Percentiles rank a stretch among this genome's conserved stretches.
Conservation (phyloP, 2,329 filamentous ascomycete species). For the Escovopsis sp. region DNA sequence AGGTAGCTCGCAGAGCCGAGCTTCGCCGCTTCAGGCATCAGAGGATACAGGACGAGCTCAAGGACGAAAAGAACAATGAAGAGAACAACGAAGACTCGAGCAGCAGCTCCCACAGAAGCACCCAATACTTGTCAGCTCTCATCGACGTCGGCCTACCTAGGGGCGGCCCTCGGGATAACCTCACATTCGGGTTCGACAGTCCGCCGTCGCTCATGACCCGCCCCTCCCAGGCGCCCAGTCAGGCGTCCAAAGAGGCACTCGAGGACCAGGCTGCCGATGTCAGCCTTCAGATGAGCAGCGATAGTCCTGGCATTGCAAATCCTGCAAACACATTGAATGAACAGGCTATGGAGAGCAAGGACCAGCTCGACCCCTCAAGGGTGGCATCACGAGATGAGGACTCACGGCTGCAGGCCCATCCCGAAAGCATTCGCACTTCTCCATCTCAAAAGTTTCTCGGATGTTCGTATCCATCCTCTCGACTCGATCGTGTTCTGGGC, state of each 20-base stretch:
- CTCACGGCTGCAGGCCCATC: background rate
- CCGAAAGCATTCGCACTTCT: conserved; percentile 1
- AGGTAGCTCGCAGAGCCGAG: conserved; percentile 40
- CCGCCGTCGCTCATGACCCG: background rate
- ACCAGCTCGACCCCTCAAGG: background rate
- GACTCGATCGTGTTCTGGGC: conserved; percentile 8
- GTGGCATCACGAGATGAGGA: background rate
- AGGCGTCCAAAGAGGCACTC: background rate
- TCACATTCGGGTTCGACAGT: conserved; percentile 26
- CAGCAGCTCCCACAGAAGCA: conserved; percentile 13
- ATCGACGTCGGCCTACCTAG: conserved; percentile 17
- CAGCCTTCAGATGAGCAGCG: background rate
- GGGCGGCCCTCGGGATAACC: conserved; percentile 32
- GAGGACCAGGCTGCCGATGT: background rate
- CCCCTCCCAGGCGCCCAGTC: background rate
- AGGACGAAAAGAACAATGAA: conserved; percentile 33
- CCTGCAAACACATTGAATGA: background rate
- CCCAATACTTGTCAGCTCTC: conserved; percentile 12
- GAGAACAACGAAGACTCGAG: conserved; percentile 21
- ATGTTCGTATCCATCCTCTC: conserved; percentile 2
- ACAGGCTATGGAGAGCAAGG: background rate
- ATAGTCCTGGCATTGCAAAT: background rate
- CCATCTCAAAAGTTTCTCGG: conserved; percentile 6
- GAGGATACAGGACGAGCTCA: conserved; percentile 43
- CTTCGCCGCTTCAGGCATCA: conserved; percentile 39